These are phyloP conservation scores for Lachnellula hyalina DNA, from an alignment of 2,329 filamentous ascomycete genomes.

Conservation along the genomic window DNA sequence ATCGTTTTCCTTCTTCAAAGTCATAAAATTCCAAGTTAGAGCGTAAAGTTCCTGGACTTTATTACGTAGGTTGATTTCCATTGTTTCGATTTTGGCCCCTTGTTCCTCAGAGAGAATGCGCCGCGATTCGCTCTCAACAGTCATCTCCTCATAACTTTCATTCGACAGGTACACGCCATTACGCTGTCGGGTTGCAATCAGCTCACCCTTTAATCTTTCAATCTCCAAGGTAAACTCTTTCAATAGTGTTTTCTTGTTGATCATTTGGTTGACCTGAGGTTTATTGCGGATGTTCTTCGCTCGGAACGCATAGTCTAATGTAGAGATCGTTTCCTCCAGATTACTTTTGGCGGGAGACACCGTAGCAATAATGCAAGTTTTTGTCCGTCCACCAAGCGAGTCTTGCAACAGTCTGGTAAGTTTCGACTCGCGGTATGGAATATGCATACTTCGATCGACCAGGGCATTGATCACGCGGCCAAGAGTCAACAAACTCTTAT, in stretches of 20 bases:
- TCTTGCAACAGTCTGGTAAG: slow-evolving; percentile 92
- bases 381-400: slow-evolving; percentile 89
- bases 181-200: slow-evolving; percentile 86
- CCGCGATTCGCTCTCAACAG: slow-evolving; percentile 84
- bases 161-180: slow-evolving; percentile 93
- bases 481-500: slow-evolving; percentile 92
- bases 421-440: slow-evolving; percentile 91
- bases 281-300: slow-evolving; percentile 99
- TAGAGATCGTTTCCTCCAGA: slow-evolving; percentile 96
- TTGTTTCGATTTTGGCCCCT: slow-evolving; percentile 81
- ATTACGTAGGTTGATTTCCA: slow-evolving; percentile 85
- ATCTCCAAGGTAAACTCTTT: slow-evolving; percentile 89
- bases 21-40: slow-evolving; percentile 81
- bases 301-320: slow-evolving; percentile 93
- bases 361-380: slow-evolving; percentile 98
- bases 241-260: slow-evolving; percentile 89
- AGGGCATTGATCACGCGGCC: slow-evolving; percentile 96
- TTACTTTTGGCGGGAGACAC: slow-evolving; percentile 93
- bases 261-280: slow-evolving; percentile 85
- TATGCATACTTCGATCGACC: slow-evolving; percentile 83
- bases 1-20: slow-evolving; percentile 85
- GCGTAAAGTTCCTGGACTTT: slow-evolving; percentile 90
- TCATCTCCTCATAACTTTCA: slow-evolving; percentile 86
- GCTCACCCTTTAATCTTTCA: slow-evolving; percentile 86
- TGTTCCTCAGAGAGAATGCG: slow-evolving; percentile 91